These are phyloP conservation scores for Spathaspora sp. DNA, from an alignment of 805 yeast genomes.

Conservation along the genomic window DNA sequence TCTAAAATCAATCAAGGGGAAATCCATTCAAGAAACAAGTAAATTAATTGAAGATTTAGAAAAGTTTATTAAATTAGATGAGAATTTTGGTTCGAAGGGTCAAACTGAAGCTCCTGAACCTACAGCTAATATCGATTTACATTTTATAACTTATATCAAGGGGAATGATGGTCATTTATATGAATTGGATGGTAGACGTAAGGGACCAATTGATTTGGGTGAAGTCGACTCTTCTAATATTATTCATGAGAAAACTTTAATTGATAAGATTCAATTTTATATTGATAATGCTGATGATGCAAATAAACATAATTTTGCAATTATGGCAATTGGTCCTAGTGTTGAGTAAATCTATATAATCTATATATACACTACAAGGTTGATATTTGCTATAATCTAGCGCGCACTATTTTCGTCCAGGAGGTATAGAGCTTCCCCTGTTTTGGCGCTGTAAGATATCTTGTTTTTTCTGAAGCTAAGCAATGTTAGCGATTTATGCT, in stretches of 20 bases:
- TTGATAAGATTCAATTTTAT: conserved; percentile 60
- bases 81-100: conserved; percentile 48
- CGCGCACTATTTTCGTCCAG: too few relatives aligned
- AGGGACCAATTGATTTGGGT: conserved; percentile 68
- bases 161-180: conserved; percentile 51
- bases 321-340: conserved; percentile 73
- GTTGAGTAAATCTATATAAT: conserved; percentile 20
- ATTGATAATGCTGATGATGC: conserved; percentile 58
- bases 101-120: conserved; percentile 67
- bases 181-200: conserved; percentile 87
- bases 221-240: conserved; percentile 37
- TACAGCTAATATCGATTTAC: conserved; percentile 51
- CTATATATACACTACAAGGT: background rate
- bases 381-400: too few relatives aligned
- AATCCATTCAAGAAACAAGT: conserved; percentile 32
- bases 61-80: conserved; percentile 35
- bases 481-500: too few relatives aligned
- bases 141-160: conserved; percentile 72
- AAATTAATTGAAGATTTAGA: conserved; percentile 46
- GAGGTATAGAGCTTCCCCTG: too few relatives aligned
- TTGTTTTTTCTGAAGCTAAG: too few relatives aligned
- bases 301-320: conserved; percentile 62
- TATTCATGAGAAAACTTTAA: conserved; percentile 42
- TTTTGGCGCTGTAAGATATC: too few relatives aligned
- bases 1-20: background rate